Percentiles rank a stretch among this genome's conserved stretches.
phyloP scores from a whole-genome alignment of 164 flowering plant species.

The grape (Vitis vinifera) region ASM3070453v1 NC_081808.1:6038001-6038500 shows the following conservation, averaged over 20 bases:
- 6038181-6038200: no score
- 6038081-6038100: no score
- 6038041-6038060: no score
- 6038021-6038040: no score
- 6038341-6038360: constrained; percentile 47
- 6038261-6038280: constrained; percentile 37
- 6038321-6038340: constrained; percentile 53
- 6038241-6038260: constrained; percentile 31
- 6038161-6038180: constrained; percentile 35
- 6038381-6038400: constrained; percentile 73
- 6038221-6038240: constrained; percentile 21
- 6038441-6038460: constrained; percentile 29
- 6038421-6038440: constrained; percentile 14
- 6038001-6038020: no score
- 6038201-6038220: constrained; percentile 20
- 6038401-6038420: constrained; percentile 52
- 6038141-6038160: constrained; percentile 12
- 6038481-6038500: constrained; percentile 31
- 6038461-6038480: constrained; percentile 16
- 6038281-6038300: constrained; percentile 37
- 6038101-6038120: no score
- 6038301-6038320: constrained; percentile 69
- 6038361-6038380: constrained; percentile 42
- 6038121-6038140: no score
- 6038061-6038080: no score